Evolutionary conservation across 306 rosid species (phyloP), one percentile per base, ranked within the genome.

Genomic region (Citrullus colocynthis): DNA sequence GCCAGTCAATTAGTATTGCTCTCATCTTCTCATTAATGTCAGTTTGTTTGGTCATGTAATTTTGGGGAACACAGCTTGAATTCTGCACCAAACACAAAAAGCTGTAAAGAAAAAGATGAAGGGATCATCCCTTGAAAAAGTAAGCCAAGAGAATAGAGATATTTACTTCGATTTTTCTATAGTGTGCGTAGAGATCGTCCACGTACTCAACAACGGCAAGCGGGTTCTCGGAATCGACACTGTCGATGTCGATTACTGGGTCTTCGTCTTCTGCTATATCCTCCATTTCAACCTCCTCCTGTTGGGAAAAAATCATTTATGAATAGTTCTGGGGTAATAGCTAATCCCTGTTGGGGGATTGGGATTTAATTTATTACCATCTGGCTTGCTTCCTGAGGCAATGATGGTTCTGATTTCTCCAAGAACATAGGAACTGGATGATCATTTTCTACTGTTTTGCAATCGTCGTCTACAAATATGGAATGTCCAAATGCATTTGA

Each of bases 1-100:
- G 98, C 99, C 99, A 96, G 80, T 96, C 99, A 81, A 96, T 81
- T 6, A 96, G 84, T 78, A 96, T 92, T n/a, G 97, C 87, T 65
- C 99, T 92, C 99, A 96, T 96, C 89, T 83, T 96, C 85, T 92
- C 93, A 82, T 92, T 96, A 77, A 96, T 88, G 90, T 96, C 99
- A 79, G 28, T 41, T 81, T 92, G 99, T 75, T 88, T 86, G 32
- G 78, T 80, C 96, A 96, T 88, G 63, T 96, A 96, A 77, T 75
- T 67, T 0, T 90, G 91, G 21, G 91, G 77, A 79, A 85, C 98
- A 81, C 90, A 91, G 83, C 93, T 72, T 21, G 70, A 44, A 64
- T 79, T 73, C 99, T 96, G 90, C 88, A 87, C 28, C 82, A 49
- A 0, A 79, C 75, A 66, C 6, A 67, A 81, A 59, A 79, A 7